These are phyloP conservation scores for Solanum pennellii DNA, from an alignment of 257 asterid genomes.

Conservation along the genomic window DNA sequence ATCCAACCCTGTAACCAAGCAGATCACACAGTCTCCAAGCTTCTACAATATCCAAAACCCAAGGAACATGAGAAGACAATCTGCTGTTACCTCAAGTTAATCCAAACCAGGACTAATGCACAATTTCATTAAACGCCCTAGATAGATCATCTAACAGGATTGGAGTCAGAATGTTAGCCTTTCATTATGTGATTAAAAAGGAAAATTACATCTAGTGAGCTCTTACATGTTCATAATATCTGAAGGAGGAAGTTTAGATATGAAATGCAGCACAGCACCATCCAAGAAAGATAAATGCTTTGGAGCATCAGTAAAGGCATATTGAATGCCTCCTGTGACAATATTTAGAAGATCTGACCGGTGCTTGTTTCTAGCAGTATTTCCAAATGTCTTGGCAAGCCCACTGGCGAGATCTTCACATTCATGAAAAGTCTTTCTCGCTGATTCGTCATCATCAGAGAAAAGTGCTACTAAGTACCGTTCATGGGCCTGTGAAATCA, in stretches of 20 bases:
- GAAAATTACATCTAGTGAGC: neutral
- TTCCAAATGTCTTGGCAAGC: constrained; percentile 67
- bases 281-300: constrained; percentile 80
- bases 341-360: constrained; percentile 54
- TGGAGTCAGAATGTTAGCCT: neutral
- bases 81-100: neutral
- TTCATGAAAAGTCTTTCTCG: constrained; percentile 59
- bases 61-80: neutral
- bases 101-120: neutral
- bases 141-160: neutral
- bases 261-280: constrained; percentile 67
- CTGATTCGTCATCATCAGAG: constrained; percentile 31
- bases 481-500: constrained; percentile 49
- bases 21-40: neutral
- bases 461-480: constrained; percentile 42
- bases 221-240: constrained; percentile 85
- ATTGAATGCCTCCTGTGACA: constrained; percentile 62
- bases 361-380: constrained; percentile 76
- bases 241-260: constrained; percentile 68
- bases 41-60: neutral
- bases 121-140: neutral
- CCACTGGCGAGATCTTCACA: constrained; percentile 80
- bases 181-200: neutral
- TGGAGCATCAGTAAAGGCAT: constrained; percentile 80
- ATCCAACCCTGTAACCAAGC: neutral